These are phyloP conservation scores for Protostelium mycophagum DNA, from an alignment of 78 protist genomes.

Conservation along the genomic window DNA sequence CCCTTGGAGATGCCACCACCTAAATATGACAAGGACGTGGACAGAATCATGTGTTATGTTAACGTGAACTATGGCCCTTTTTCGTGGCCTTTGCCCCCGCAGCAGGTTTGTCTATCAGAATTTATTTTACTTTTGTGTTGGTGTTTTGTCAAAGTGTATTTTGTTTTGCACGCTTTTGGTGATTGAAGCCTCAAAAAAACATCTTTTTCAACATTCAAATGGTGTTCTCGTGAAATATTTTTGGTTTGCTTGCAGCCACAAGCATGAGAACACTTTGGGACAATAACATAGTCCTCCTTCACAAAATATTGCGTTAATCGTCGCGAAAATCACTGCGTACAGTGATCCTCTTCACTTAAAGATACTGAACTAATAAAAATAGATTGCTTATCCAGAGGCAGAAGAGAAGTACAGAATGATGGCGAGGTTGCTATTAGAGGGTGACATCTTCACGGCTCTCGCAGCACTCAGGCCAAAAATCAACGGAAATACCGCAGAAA, in stretches of 20 bases:
- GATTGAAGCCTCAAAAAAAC: too few relatives aligned
- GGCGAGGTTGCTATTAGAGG: background rate
- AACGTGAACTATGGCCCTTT: constrained; percentile 35
- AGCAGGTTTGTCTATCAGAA: constrained; percentile 17
- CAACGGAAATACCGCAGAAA: background rate
- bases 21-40: constrained; percentile 23
- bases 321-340: too few relatives aligned
- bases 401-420: background rate
- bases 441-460: background rate
- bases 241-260: too few relatives aligned
- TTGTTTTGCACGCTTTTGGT: too few relatives aligned
- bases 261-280: too few relatives aligned
- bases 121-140: background rate
- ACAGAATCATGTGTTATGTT: constrained; percentile 28
- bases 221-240: too few relatives aligned
- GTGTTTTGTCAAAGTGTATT: too few relatives aligned
- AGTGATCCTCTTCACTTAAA: too few relatives aligned
- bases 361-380: too few relatives aligned
- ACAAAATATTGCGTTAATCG: too few relatives aligned
- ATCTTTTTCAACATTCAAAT: too few relatives aligned
- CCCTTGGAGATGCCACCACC: constrained; percentile 50
- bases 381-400: background rate
- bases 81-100: constrained; percentile 42
- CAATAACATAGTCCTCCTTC: too few relatives aligned
- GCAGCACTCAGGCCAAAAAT: background rate